Base-by-base conservation (phyloP, 768 basidiomycete genomes). In the Macrolepiota fuliginosa region DNA sequence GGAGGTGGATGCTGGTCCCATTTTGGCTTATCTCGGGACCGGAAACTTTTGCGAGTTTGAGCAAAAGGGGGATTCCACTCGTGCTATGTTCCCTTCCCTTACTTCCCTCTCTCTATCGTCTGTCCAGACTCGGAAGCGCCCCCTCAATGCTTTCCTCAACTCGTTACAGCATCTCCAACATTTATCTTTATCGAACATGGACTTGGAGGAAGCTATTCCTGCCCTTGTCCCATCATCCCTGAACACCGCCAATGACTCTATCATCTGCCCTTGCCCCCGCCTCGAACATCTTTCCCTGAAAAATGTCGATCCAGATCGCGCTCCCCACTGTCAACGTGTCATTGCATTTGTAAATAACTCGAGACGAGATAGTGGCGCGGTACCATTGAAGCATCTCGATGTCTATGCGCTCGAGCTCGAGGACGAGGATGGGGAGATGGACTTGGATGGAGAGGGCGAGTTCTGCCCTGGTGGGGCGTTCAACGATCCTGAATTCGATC, bases 21-120 rank as follows among this genome's bases (percentile, higher is more conserved):
- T 85, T 24, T 68, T 79, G 19, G 67, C 69, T 52, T 78, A 76
- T 68, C 64, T 76, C 40, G 77, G 71, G 1, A 75, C 76, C n/a
- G 72, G 75, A 50, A 67, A 68, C 24, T 70, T 67, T 59, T 64
- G 68, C 49, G 62, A 62, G 55, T 65, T 55, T 45, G 58, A 58
- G 64, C 53, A 68, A 42, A 57, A 62, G 22, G 59, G 45, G 36
- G 58, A 58, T n/a, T 32, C 62, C 56, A n/a, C 55, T 56, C 42
- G 60, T 35, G 36, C 54, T 56, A 55, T 64, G 13, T 60, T 61
- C 45, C 59, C 59, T 35, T 27, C 12, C 7, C 51, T 61, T 7
- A 61, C 25, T 12, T 45, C 52, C 4, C 40, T 61, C 42, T 61
- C 59, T 1, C 22, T 61, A 3, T 61, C 52, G 19, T 61, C 59